phyloP scores from a whole-genome alignment of 208 protist genomes.

The Acanthamoeba lenticulata region DNA sequence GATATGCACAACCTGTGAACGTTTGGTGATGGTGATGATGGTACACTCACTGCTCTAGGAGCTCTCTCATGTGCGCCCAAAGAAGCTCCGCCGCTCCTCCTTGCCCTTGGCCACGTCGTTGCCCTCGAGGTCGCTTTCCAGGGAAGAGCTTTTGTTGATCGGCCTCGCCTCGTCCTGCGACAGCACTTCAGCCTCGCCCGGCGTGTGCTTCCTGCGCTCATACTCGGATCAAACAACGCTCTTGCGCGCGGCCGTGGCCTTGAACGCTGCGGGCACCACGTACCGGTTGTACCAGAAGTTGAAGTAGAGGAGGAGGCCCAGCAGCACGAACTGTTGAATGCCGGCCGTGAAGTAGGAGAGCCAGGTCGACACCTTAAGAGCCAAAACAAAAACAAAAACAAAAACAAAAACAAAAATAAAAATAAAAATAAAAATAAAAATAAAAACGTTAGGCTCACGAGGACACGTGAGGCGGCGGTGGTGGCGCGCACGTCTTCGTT shows the following conservation, averaged over 20 bases:
- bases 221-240: background rate
- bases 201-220: background rate
- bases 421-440: background rate
- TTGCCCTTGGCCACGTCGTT: background rate
- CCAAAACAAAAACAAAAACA: background rate
- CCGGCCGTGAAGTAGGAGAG: background rate
- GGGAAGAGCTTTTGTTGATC: background rate
- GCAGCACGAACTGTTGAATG: background rate
- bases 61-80: too few relatives aligned
- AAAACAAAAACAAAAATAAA: background rate
- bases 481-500: background rate
- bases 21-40: too few relatives aligned
- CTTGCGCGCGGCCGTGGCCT: background rate
- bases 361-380: background rate
- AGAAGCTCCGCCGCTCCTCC: too few relatives aligned
- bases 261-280: background rate
- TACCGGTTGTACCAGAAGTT: constrained; percentile 16
- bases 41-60: too few relatives aligned
- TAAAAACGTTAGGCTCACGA: too few relatives aligned
- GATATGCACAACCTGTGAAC: too few relatives aligned
- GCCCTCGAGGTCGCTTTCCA: background rate
- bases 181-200: background rate
- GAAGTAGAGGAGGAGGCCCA: background rate
- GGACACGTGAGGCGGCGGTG: background rate
- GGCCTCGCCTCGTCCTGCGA: background rate